These are phyloP conservation scores for Solanum ossicruentum DNA, from an alignment of 257 asterid species.

Conservation along the genomic window DNA sequence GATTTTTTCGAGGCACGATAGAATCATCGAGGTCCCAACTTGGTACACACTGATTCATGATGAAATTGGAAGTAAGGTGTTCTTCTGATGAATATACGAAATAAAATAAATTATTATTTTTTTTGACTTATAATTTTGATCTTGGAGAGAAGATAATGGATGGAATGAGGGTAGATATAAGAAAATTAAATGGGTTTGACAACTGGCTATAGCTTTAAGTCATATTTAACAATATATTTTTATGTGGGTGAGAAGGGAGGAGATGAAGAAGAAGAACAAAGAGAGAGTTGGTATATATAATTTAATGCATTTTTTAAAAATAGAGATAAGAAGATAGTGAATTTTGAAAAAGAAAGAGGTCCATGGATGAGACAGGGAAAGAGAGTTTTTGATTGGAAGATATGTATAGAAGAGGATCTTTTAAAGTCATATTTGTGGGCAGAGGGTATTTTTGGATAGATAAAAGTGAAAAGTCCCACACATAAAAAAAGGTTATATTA, in stretches of 20 bases:
- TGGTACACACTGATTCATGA: constrained; percentile 68
- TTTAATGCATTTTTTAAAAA: not conserved
- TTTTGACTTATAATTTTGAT: not conserved
- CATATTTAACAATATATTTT: not conserved
- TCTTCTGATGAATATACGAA: not conserved
- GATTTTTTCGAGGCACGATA: not conserved
- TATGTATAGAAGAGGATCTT: not conserved
- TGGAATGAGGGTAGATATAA: not conserved
- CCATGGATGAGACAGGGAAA: constrained; percentile 9
- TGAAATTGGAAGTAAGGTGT: not conserved
- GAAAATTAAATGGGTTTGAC: not conserved
- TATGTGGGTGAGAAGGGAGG: not conserved
- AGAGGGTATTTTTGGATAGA: not conserved
- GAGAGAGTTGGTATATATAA: not conserved
- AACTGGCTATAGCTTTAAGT: not conserved
- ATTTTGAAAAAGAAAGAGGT: constrained; percentile 10
- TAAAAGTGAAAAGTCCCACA: not conserved
- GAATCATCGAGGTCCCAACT: constrained; percentile 46
- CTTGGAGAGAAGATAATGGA: not conserved
- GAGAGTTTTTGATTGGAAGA: not conserved
- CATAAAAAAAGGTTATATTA: not conserved
- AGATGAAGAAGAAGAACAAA: not conserved
- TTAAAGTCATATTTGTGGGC: constrained; percentile 3
- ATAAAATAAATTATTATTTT: not conserved
- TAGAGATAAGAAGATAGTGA: constrained; percentile 12